These are phyloP conservation scores for Pseudoneurospora amorphoporcata DNA, from an alignment of 495 filamentous ascomycete genomes.

Conservation along the genomic window DNA sequence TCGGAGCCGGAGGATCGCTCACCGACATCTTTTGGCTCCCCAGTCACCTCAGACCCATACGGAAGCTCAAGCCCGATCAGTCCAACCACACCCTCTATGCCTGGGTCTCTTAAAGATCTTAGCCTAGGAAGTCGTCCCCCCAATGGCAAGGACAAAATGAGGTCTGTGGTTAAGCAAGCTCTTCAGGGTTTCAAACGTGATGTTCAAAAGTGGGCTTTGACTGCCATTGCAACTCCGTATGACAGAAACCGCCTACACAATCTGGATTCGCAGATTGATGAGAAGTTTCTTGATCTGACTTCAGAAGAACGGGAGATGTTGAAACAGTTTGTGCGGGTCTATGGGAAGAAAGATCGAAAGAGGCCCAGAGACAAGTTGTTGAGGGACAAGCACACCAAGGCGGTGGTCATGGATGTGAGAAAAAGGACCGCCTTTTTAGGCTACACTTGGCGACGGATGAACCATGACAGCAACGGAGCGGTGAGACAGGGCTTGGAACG, in stretches of 20 bases:
- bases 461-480: slow-evolving; percentile 2
- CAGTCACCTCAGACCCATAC: not conserved
- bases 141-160: not conserved
- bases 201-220: slow-evolving; percentile 29
- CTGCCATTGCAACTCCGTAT: slow-evolving; percentile 32
- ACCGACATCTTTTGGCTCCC: not conserved
- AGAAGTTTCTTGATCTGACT: slow-evolving; percentile 9
- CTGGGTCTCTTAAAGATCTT: not conserved
- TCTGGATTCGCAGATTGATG: slow-evolving; percentile 37
- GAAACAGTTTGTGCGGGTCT: slow-evolving; percentile 21
- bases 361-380: slow-evolving; percentile 71
- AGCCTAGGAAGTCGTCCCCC: not conserved
- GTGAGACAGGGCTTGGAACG: not conserved
- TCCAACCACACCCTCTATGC: not conserved
- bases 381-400: slow-evolving; percentile 53
- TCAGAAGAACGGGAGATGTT: slow-evolving; percentile 24
- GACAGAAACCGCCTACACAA: slow-evolving; percentile 32
- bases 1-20: slow-evolving; percentile 25
- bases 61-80: not conserved
- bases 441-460: slow-evolving; percentile 64
- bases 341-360: slow-evolving; percentile 28
- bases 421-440: slow-evolving; percentile 76
- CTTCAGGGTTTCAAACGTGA: slow-evolving; percentile 25
- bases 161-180: not conserved
- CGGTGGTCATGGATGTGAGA: slow-evolving; percentile 61